phyloP scores from a whole-genome alignment of 768 basidiomycete genomes.

The Filobasidium wieringae region DNA sequence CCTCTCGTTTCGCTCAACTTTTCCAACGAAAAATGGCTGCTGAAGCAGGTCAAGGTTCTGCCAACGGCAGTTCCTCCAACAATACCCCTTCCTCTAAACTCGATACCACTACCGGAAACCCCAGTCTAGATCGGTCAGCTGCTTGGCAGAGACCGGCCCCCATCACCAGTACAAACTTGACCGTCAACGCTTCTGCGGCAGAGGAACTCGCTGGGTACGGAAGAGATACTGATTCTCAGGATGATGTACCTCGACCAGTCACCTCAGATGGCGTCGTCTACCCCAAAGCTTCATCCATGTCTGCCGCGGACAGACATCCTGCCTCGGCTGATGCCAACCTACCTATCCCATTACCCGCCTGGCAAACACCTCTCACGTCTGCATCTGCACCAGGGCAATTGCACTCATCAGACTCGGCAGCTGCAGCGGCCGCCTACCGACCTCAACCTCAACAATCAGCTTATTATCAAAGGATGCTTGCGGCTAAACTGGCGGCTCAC shows the following conservation, averaged over 20 bases:
- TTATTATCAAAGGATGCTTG: constrained; percentile 13
- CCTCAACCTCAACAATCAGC: constrained; percentile 10
- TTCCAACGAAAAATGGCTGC: neutral
- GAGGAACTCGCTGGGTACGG: neutral
- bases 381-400: no score
- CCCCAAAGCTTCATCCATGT: neutral
- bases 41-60: neutral
- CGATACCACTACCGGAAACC: no score
- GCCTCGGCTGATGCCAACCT: neutral
- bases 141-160: neutral
- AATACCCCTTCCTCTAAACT: no score
- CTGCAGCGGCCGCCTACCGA: neutral
- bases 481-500: constrained; percentile 8
- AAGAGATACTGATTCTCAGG: neutral
- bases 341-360: neutral
- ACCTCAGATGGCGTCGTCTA: neutral
- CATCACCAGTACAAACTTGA: neutral
- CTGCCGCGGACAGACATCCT: neutral
- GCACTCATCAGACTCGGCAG: no score
- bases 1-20: neutral
- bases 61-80: neutral
- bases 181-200: neutral
- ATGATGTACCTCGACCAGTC: neutral
- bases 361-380: neutral
- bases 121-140: neutral